Percentiles rank a stretch among this genome's conserved stretches.
phyloP scores from a whole-genome alignment of 2,329 filamentous ascomycete species.

The Verticillium nubilum region DNA sequence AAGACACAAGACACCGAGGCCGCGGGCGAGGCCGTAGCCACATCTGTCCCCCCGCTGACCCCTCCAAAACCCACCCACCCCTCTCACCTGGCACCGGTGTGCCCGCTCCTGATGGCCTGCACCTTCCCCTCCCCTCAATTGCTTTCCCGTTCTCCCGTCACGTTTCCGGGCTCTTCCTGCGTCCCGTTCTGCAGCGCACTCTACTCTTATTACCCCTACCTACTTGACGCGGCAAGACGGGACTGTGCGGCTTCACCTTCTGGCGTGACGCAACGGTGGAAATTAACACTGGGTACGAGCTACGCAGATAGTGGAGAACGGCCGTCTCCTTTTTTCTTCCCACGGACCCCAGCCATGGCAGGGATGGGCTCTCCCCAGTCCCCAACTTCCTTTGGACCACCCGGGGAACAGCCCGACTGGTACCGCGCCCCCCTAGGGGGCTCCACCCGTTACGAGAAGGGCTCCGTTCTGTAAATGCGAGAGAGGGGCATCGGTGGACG shows the following conservation, averaged over 20 bases:
- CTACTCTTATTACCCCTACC: background rate
- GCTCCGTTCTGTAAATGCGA: background rate
- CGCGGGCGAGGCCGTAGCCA: background rate
- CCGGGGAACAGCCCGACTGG: background rate
- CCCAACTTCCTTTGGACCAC: background rate
- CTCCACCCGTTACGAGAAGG: background rate
- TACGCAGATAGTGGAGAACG: background rate
- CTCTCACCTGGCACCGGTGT: constrained; percentile 1
- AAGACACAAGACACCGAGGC: background rate
- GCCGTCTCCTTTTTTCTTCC: constrained; percentile 6
- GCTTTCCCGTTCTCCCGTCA: background rate
- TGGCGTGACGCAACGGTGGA: constrained; percentile 1
- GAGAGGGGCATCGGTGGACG: background rate
- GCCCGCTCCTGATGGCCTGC: constrained; percentile 3
- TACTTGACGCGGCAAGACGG: constrained; percentile 3
- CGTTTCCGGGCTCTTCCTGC: background rate
- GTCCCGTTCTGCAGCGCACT: constrained; percentile 3
- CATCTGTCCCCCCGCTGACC: background rate
- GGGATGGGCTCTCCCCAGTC: background rate
- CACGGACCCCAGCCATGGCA: background rate
- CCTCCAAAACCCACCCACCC: background rate
- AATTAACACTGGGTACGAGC: background rate
- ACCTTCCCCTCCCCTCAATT: background rate
- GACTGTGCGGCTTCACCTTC: constrained; percentile 8
- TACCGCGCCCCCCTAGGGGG: background rate